Percentiles rank a stretch among this genome's conserved stretches.
Evolutionary conservation across 192 early-diverging fungal species (phyloP).

Genomic region (Entophlyctis luteolus): DNA sequence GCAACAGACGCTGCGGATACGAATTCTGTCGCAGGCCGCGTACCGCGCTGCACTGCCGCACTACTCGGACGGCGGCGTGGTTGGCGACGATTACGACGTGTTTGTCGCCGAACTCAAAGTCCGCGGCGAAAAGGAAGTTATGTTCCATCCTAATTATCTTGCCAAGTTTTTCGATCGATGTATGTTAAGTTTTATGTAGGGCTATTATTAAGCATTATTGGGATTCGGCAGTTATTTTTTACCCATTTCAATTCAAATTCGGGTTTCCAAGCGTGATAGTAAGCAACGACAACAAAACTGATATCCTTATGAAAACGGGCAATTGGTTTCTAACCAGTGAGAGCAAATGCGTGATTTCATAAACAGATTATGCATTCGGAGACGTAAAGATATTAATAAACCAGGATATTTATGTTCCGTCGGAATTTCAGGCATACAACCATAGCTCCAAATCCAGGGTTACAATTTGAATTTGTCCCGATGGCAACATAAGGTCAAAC

Average conservation of each 20-base stretch:
- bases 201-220: not conserved
- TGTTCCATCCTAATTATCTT: constrained; percentile 7
- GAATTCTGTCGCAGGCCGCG: constrained; percentile 11
- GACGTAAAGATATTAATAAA: too few relatives aligned
- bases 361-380: too few relatives aligned
- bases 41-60: not conserved
- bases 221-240: not conserved
- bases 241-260: not conserved
- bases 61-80: not conserved
- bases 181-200: not conserved
- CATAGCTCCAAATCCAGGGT: too few relatives aligned
- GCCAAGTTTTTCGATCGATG: not conserved
- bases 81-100: not conserved
- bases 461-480: too few relatives aligned
- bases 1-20: not conserved
- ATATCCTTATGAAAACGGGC: not conserved
- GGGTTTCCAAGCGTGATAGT: not conserved
- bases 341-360: too few relatives aligned
- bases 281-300: not conserved
- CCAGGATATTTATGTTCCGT: too few relatives aligned
- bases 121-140: not conserved
- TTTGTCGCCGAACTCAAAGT: not conserved
- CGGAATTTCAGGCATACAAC: too few relatives aligned
- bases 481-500: too few relatives aligned
- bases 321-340: not conserved